Conservation (phyloP, 768 basidiomycete genomes). For the Lentinus tigrinus region DNA sequence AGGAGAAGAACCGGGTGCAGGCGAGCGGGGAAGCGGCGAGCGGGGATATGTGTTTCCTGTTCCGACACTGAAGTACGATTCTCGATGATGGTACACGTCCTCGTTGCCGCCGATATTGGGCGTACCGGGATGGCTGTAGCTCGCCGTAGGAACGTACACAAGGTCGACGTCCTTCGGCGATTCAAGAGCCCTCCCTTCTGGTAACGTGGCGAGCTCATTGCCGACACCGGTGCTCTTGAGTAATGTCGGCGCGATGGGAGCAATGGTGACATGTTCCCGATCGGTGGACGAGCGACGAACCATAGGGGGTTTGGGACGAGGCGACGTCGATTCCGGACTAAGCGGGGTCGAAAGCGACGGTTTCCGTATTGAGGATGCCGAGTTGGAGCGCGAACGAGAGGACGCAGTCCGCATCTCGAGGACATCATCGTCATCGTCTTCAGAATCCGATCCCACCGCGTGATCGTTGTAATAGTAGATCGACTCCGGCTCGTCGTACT, state of each 20-base stretch:
- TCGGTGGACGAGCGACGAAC: constrained; percentile 34
- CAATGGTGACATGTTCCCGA: constrained; percentile 65
- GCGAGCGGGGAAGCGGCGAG: constrained; percentile 12
- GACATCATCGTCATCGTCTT: constrained; percentile 52
- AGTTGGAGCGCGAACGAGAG: constrained; percentile 38
- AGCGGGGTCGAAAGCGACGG: constrained; percentile 21
- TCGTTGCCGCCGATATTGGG: constrained; percentile 24
- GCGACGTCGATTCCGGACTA: constrained; percentile 17
- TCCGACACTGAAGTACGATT: constrained; percentile 37
- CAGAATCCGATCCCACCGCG: constrained; percentile 28
- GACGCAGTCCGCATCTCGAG: constrained; percentile 61
- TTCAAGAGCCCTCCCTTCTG: constrained; percentile 21
- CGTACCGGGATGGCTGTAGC: constrained; percentile 26
- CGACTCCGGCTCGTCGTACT: constrained; percentile 37
- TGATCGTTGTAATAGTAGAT: constrained; percentile 21
- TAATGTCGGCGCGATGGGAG: constrained; percentile 75
- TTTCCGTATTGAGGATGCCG: constrained; percentile 34
- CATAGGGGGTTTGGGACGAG: constrained; percentile 27
- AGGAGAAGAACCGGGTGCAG: constrained; percentile 15
- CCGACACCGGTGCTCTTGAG: constrained; percentile 73
- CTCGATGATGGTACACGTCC: constrained; percentile 35
- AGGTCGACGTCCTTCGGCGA: constrained; percentile 50
- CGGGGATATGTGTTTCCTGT: constrained; percentile 18
- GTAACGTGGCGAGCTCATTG: constrained; percentile 34
- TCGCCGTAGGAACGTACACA: constrained; percentile 60